A percentile compares a stretch with the other conserved stretches of the same genome.
phyloP scores from a whole-genome alignment of 495 filamentous ascomycete genomes.

The Daldinia grandis region DNA sequence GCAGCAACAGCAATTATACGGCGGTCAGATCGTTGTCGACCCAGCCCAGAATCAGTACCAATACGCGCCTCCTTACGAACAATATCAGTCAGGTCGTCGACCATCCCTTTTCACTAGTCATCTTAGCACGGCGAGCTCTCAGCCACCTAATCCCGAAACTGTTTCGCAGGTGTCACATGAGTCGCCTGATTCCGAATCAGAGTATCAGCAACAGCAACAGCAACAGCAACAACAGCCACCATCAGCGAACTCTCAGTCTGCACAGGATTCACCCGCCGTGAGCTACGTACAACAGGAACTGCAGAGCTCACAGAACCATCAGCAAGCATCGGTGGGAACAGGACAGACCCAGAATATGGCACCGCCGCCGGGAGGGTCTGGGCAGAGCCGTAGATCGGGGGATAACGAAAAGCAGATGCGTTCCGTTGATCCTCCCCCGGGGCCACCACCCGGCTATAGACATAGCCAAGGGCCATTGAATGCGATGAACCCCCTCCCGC shows the following conservation, averaged over 20 bases:
- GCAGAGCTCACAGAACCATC: slow-evolving; percentile 50
- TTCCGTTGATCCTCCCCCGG: slow-evolving; percentile 54
- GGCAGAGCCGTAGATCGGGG: slow-evolving; percentile 55
- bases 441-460: slow-evolving; percentile 58
- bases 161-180: slow-evolving; percentile 71
- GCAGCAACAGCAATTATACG: slow-evolving; percentile 47
- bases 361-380: slow-evolving; percentile 56
- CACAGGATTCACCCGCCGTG: slow-evolving; percentile 50
- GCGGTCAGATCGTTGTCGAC: slow-evolving; percentile 46
- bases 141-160: slow-evolving; percentile 61
- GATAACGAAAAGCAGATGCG: slow-evolving; percentile 55
- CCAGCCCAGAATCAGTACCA: slow-evolving; percentile 46
- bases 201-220: slow-evolving; percentile 43
- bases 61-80: slow-evolving; percentile 47
- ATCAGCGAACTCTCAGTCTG: slow-evolving; percentile 51
- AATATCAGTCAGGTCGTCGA: slow-evolving; percentile 48
- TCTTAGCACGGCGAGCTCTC: slow-evolving; percentile 49
- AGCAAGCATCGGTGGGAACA: slow-evolving; percentile 39
- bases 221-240: neutral
- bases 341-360: slow-evolving; percentile 54
- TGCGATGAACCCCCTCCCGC: slow-evolving; percentile 53
- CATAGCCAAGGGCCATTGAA: slow-evolving; percentile 55
- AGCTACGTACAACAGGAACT: slow-evolving; percentile 48
- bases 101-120: slow-evolving; percentile 47
- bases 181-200: slow-evolving; percentile 58